These are phyloP conservation scores for Pseudoperonospora humuli DNA, from an alignment of 352 stramenopile species.

Conservation along the genomic window DNA sequence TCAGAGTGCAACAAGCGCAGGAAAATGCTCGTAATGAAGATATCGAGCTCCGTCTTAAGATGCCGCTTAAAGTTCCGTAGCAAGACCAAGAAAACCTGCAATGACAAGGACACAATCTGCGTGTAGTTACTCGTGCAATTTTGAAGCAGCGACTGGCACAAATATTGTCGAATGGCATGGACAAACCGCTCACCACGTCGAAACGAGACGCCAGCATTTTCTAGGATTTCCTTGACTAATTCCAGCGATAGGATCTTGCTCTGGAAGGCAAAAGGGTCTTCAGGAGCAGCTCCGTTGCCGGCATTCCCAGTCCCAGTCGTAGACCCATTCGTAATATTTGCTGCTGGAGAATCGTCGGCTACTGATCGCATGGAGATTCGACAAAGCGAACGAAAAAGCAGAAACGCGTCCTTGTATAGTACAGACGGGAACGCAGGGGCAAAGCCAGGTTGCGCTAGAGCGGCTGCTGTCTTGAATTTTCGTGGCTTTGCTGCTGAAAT, in stretches of 20 bases:
- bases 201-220: constrained; percentile 94
- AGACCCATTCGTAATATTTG: constrained; percentile 15
- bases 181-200: constrained; percentile 93
- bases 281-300: constrained; percentile 28
- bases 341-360: constrained; percentile 75
- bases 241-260: constrained; percentile 97
- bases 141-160: constrained; percentile 96
- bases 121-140: constrained; percentile 98
- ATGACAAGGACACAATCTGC: constrained; percentile 92
- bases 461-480: constrained; percentile 7
- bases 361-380: constrained; percentile 88
- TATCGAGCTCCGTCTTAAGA: constrained; percentile 97
- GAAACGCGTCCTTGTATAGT: constrained; percentile 97
- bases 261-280: constrained; percentile 91
- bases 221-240: constrained; percentile 95
- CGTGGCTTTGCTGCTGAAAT: neutral
- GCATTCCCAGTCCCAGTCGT: constrained; percentile 15
- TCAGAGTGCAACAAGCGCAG: constrained; percentile 94
- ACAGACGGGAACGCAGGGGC: constrained; percentile 89
- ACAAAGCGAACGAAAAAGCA: constrained; percentile 97
- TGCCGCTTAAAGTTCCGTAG: constrained; percentile 91
- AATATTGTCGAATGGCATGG: constrained; percentile 91
- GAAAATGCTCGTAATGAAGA: constrained; percentile 99
- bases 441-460: constrained; percentile 32
- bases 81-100: constrained; percentile 97